phyloP scores from a whole-genome alignment of 768 basidiomycete species.

The Pleurotus salmoneostramineus region DNA sequence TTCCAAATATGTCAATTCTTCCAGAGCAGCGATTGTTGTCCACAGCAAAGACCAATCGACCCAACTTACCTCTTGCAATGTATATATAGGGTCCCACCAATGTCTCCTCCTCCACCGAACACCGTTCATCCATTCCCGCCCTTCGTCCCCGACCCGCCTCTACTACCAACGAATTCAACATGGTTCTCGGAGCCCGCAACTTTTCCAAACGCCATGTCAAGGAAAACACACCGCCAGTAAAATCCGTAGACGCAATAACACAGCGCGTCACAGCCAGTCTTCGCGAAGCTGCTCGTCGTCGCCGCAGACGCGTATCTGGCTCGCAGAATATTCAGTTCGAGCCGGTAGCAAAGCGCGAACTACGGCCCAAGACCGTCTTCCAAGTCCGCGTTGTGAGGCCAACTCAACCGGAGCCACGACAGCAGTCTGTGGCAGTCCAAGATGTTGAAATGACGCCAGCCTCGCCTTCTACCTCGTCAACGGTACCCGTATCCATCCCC shows the following conservation, averaged over 20 bases:
- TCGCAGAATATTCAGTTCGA: constrained; percentile 23
- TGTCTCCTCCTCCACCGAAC: neutral
- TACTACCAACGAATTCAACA: constrained; percentile 8
- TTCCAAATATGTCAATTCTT: neutral
- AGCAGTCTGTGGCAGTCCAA: constrained; percentile 16
- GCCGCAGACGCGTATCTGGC: constrained; percentile 30
- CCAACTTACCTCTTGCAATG: neutral
- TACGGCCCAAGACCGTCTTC: constrained; percentile 13
- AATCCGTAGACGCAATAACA: constrained; percentile 13
- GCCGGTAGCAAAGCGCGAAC: constrained; percentile 32
- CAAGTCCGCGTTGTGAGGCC: constrained; percentile 11
- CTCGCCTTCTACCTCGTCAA: constrained; percentile 10
- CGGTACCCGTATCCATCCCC: constrained; percentile 36
- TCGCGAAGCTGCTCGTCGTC: constrained; percentile 28
- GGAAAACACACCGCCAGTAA: constrained; percentile 29
- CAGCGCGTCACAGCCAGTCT: constrained; percentile 17
- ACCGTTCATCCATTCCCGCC: neutral
- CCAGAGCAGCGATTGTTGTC: neutral
- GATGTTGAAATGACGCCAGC: constrained; percentile 31
- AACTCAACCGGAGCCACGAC: constrained; percentile 4
- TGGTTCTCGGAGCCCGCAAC: constrained; percentile 22
- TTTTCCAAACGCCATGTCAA: constrained; percentile 18
- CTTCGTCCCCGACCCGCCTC: neutral
- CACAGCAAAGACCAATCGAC: neutral
- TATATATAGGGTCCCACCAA: neutral